These are phyloP conservation scores for Gossypium herbaceum DNA, from an alignment of 345 rosid genomes.

Conservation along the genomic window DNA sequence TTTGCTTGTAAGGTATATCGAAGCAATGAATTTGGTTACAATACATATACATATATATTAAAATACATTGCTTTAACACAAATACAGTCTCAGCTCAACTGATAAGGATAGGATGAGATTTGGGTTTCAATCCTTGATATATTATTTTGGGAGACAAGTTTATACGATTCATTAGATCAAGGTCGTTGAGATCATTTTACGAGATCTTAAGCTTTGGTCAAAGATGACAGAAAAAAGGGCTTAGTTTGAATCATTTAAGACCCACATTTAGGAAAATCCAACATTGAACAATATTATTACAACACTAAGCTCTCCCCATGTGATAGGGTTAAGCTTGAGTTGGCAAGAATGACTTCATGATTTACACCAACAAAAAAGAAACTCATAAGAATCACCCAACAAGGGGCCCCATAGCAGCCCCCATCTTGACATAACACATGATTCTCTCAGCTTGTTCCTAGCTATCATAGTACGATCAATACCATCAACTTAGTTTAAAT, in stretches of 20 bases:
- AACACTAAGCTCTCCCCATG: conserved; percentile 6
- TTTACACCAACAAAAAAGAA: background rate
- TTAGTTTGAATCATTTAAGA: background rate
- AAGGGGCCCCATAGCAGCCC: conserved; percentile 14
- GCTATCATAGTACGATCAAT: background rate
- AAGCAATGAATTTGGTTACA: background rate
- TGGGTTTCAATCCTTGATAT: too few relatives aligned
- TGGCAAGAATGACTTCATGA: conserved; percentile 11
- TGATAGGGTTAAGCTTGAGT: conserved; percentile 4
- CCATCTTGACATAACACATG: conserved; percentile 13
- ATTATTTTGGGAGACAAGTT: background rate
- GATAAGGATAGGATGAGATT: too few relatives aligned
- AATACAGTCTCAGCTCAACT: background rate
- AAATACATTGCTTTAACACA: background rate
- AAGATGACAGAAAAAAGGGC: background rate
- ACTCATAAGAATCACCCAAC: background rate
- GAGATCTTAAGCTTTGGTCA: background rate
- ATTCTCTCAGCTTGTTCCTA: conserved; percentile 9
- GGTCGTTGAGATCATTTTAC: background rate
- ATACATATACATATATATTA: background rate
- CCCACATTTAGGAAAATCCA: background rate
- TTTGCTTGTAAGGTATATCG: background rate
- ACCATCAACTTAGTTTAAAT: conserved; percentile 4
- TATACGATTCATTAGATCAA: background rate
- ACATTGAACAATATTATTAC: conserved; percentile 2